Conservation (phyloP, 352 stramenopile species). For the Phytophthora pini region DNA sequence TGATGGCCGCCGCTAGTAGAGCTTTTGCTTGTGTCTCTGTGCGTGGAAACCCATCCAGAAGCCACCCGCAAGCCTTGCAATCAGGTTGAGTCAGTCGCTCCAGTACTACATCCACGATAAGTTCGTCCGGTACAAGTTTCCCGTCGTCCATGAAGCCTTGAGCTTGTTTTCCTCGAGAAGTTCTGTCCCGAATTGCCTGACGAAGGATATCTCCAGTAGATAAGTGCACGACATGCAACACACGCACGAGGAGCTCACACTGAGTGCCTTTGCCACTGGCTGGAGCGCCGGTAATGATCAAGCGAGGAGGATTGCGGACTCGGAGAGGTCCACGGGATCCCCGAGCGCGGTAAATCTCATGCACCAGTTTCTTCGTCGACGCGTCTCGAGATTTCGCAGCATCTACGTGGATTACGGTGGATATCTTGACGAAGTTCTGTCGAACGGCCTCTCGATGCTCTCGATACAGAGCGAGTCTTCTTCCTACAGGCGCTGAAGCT, state of each 20-base stretch:
- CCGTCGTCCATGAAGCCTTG: conserved; percentile 94
- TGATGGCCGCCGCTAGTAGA: conserved; percentile 65
- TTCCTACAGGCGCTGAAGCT: conserved; percentile 13
- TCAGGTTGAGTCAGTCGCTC: conserved; percentile 78
- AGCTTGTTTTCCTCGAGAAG: conserved; percentile 73
- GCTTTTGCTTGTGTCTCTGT: conserved; percentile 85
- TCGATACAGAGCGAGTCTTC: conserved; percentile 81
- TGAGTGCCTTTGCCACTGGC: conserved; percentile 97
- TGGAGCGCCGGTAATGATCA: conserved; percentile 94
- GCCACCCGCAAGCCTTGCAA: conserved; percentile 76
- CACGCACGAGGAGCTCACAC: conserved; percentile 92
- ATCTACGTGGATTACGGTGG: conserved; percentile 72
- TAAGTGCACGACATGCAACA: conserved; percentile 94
- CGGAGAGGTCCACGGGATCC: conserved; percentile 50
- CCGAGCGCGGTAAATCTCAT: conserved; percentile 58
- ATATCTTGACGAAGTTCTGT: conserved; percentile 78
- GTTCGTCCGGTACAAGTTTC: conserved; percentile 92
- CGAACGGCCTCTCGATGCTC: conserved; percentile 81
- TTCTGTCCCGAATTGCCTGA: conserved; percentile 77
- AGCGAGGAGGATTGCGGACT: conserved; percentile 53
- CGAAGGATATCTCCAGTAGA: conserved; percentile 96
- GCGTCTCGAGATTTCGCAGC: conserved; percentile 53
- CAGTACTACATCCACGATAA: conserved; percentile 96
- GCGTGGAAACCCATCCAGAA: conserved; percentile 96
- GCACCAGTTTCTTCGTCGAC: conserved; percentile 49